Evolutionary conservation across 83 land plant genomes (phyloP).

Genomic region (Isoetes engelmannii): DNA sequence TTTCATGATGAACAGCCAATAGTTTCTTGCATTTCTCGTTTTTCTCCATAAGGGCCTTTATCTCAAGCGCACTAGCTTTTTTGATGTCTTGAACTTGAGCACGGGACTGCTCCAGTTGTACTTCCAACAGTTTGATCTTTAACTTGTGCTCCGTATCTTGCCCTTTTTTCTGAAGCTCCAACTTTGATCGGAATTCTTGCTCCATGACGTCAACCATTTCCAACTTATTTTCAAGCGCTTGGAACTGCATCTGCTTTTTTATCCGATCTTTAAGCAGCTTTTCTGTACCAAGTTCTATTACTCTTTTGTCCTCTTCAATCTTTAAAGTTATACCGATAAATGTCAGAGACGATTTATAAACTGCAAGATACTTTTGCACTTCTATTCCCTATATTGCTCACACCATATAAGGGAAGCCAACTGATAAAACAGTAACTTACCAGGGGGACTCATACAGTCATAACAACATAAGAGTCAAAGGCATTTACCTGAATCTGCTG

Average conservation of each 20-base stretch:
- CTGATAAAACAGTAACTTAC: neutral
- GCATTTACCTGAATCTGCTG: slow-evolving; percentile 8
- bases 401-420: neutral
- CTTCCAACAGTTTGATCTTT: neutral
- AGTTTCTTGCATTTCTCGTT: neutral
- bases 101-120: neutral
- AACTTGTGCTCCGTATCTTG: neutral
- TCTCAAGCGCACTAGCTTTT: neutral
- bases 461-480: neutral
- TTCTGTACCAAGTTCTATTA: neutral
- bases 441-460: neutral
- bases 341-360: neutral
- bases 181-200: neutral
- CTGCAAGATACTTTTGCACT: neutral
- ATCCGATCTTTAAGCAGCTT: neutral
- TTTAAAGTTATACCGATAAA: neutral
- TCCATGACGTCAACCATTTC: neutral
- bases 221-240: neutral
- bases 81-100: neutral
- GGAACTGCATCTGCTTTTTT: neutral
- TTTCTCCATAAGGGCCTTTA: neutral
- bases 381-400: neutral
- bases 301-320: slow-evolving; percentile 9
- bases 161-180: neutral
- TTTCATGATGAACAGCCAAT: neutral